Evolutionary conservation across 2,329 filamentous ascomycete species (phyloP), one percentile per base, ranked within the genome.

Genomic region (Tolypocladium endophyticum): DNA sequence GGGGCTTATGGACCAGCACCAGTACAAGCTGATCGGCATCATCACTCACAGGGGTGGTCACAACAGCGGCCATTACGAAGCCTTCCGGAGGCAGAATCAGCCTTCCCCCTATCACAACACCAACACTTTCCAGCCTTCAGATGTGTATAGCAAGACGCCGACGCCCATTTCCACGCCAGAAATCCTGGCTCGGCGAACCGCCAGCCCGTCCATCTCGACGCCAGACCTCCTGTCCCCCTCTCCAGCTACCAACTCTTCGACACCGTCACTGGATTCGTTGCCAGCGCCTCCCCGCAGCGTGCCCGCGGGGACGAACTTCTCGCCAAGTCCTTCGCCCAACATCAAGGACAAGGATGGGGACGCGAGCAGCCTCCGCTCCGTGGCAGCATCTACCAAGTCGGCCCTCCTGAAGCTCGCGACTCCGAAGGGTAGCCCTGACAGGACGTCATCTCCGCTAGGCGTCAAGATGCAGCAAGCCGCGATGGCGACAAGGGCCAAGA

Each of bases 41-140:
- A 91, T 99, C 41, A 96, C 90, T 28, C 94, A 99, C 71, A 96
- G 96, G 69, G 94, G 94, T 43, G 95, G 90, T 63, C 94, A 99
- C 71, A 88, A 96, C 69, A 96, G 92, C 67, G 94, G 94, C 0
- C 94, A 99, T 71, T 99, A 99, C 75, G 94, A 99, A 72, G 93
- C 92, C 0, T 97, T 97, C 73, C 84, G 94, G 39, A 84, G 94
- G 43, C 94, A 97, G 73, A 88, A 90, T 61, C 76, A 90, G 11
- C 85, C 87, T 57, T 77, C 88, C 3, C 92, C 92, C 0, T 97
- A 87, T 70, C 89, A 90, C 1, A 97, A 93, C 9, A 86, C 89
- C 0, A 87, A 89, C 65, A 86, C 86, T 0, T 93, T 96, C 73
- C 87, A 89, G 61, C 81, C 82, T 7, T 89, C 89, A 43, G 87